Base-by-base conservation (phyloP, 148 eudicot genomes). In the Amaranthus palmeri region DNA sequence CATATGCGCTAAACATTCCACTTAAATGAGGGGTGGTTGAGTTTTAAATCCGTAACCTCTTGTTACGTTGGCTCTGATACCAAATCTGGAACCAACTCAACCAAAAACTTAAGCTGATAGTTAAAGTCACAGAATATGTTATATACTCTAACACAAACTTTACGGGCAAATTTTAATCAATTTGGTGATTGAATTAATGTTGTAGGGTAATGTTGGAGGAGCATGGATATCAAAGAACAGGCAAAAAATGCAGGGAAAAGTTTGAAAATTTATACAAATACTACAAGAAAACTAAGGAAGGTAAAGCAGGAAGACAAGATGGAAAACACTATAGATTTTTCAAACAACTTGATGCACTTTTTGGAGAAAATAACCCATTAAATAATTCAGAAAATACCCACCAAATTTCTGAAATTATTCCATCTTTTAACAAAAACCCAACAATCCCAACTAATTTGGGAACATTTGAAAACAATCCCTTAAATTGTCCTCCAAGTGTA, bases 281-380 rank as follows among this genome's bases (percentile, higher is more conserved):
- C 54, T 96, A 96, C 89, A 96, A 92, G 84, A 96, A 96, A 75
- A 96, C 99, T 41, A 96, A 90, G 67, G 99, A 90, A 74, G 96
- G 99, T 4, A 96, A 96, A 71, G 97, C 99, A 15, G 99, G 99
- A 6, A 79, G 99, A 75, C 99, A 96, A 86, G 97, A 96, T 67
- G 99, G 99, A 5, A 96, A 92, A 59, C 90, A 92, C 65, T 92
- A 95, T 42, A 81, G 96, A 59, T 95, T 95, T 69, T 95, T 91
- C 70, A 80, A 97, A 48, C 99, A 95, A 54, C 96, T 95, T 12
- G 99, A 95, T 58, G 99, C 99, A 42, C 88, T 95, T 67, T 95
- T 89, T 66, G 96, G 96, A 13, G 90, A 25, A 25, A 25, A 85
- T 79, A 85, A 60, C 4, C 36, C 79, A 25, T 25, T 25, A 82